These are phyloP conservation scores for Exophiala oligosperma DNA, from an alignment of 2,329 filamentous ascomycete species.

Conservation along the genomic window DNA sequence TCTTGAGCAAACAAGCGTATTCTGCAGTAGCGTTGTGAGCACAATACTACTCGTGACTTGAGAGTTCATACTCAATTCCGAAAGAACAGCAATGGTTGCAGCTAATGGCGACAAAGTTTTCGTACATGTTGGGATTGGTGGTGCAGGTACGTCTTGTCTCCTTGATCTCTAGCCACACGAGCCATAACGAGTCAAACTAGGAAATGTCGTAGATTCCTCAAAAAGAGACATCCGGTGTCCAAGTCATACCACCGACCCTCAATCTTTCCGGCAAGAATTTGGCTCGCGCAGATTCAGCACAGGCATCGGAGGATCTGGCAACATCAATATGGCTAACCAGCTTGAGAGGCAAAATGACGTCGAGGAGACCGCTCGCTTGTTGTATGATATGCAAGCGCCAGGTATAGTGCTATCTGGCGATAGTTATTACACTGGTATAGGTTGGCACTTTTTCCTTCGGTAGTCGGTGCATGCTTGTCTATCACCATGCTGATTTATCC, in stretches of 20 bases:
- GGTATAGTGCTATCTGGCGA: constrained; percentile 35
- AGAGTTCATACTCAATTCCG: no score
- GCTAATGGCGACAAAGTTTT: background rate
- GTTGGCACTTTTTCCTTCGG: constrained; percentile 26
- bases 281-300: constrained; percentile 15
- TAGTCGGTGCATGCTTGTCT: background rate
- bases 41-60: no score
- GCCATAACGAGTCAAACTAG: constrained; percentile 34
- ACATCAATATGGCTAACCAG: constrained; percentile 10
- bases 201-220: constrained; percentile 72
- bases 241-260: background rate
- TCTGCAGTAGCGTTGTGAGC: no score
- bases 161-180: background rate
- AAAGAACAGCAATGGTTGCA: background rate
- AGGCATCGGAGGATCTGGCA: constrained; percentile 19
- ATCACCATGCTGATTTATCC: background rate
- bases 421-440: constrained; percentile 43
- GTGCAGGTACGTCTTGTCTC: constrained; percentile 9
- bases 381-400: constrained; percentile 74
- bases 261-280: background rate
- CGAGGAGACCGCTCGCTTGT: constrained; percentile 67
- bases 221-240: background rate
- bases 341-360: constrained; percentile 53
- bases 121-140: constrained; percentile 7
- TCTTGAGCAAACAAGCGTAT: no score